Base-by-base conservation (phyloP, 495 filamentous ascomycete genomes). In the Thermothielavioides terrestris region DNA sequence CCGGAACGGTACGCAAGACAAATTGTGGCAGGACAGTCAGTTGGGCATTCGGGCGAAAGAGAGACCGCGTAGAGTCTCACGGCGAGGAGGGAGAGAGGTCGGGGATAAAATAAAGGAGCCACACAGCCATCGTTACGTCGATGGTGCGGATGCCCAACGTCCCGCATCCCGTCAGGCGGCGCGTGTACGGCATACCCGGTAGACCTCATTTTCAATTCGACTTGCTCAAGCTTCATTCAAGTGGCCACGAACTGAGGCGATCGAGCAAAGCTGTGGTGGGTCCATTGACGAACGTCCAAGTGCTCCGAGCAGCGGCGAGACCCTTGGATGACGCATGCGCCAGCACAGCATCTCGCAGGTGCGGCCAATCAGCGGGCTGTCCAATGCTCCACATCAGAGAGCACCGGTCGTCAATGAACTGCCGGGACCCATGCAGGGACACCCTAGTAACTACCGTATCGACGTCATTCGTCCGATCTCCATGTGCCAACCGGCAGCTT, bases 231-330 rank as follows among this genome's bases (percentile, higher is more conserved):
- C n/a, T n/a, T n/a, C n/a, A n/a, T n/a, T n/a, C n/a, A n/a, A n/a
- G n/a, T n/a, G n/a, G n/a, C n/a, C n/a, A n/a, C n/a, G n/a, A n/a
- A n/a, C n/a, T n/a, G n/a, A n/a, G n/a, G n/a, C n/a, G n/a, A n/a
- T n/a, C n/a, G n/a, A n/a, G n/a, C 36, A 49, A 49, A 49, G 36
- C 38, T 32, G 28, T 11, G 6, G 45, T 48, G 45, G 46, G 46
- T 23, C 28, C 7, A 4, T 4, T 1, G 28, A 7, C 17, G n/a
- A n/a, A n/a, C n/a, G n/a, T n/a, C n/a, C n/a, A n/a, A n/a, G n/a
- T n/a, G n/a, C n/a, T n/a, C n/a, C n/a, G n/a, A n/a, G n/a, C n/a
- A 1, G 26, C 20, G 1, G n/a, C 11, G 17, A 23, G 26, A 25
- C 21, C 27, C 46, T 41, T 34, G 37, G 28, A 42, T 49, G 46